These are phyloP conservation scores for Aleurites moluccanus DNA, from an alignment of 441 rosid species.

Conservation along the genomic window DNA sequence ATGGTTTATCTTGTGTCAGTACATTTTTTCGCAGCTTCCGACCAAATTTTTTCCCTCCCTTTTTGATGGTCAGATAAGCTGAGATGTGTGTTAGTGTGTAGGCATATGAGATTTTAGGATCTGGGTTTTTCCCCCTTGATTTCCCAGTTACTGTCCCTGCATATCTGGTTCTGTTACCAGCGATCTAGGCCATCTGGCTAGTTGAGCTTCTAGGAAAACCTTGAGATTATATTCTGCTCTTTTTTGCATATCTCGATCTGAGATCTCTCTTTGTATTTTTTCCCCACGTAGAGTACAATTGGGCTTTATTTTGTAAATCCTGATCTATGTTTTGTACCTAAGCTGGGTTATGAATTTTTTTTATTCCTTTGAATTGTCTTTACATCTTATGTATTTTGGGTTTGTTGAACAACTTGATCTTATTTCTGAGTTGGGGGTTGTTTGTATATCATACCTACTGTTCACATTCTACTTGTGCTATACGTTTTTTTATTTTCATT, in stretches of 20 bases:
- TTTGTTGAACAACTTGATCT: conserved; percentile 13
- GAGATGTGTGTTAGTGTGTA: not conserved
- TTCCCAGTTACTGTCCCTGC: not conserved
- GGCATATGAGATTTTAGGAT: not conserved
- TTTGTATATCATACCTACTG: not conserved
- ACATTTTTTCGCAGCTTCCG: not conserved
- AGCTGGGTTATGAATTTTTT: not conserved
- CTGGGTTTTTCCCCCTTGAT: not conserved
- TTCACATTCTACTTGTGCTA: not conserved
- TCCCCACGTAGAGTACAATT: not conserved
- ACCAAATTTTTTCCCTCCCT: not conserved
- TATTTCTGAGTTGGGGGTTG: not conserved
- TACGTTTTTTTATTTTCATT: too few species aligned
- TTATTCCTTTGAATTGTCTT: not conserved
- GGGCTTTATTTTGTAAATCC: not conserved
- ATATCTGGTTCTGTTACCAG: not conserved
- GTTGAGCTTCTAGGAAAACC: not conserved
- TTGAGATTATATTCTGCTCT: not conserved
- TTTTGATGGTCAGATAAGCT: not conserved
- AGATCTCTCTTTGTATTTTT: conserved; percentile 9
- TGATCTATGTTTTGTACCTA: not conserved
- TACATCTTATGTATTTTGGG: not conserved
- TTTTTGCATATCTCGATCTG: conserved; percentile 5
- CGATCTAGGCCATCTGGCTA: conserved; percentile 18
- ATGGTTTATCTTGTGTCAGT: not conserved